Percentiles rank a stretch among this genome's conserved stretches.
phyloP scores from a whole-genome alignment of 2,329 filamentous ascomycete species.

The Scedosporium boydii region DNA sequence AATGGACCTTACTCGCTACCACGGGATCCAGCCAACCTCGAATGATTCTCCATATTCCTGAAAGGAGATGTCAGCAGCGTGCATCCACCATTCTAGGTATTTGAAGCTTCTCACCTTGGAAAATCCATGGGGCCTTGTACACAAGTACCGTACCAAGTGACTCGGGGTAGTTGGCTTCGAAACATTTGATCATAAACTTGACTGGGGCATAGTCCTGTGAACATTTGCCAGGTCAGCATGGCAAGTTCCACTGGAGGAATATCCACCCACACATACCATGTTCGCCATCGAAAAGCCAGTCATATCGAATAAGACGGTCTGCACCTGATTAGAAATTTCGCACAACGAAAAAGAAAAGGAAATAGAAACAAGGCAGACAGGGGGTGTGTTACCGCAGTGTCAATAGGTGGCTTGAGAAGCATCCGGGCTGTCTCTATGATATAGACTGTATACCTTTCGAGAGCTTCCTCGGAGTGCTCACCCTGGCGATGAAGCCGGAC shows the following conservation, averaged over 20 bases:
- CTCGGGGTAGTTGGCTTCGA: slow-evolving; percentile 97
- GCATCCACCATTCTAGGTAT: background rate
- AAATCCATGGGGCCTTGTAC: slow-evolving; percentile 95
- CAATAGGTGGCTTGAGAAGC: slow-evolving; percentile 67
- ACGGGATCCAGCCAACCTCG: slow-evolving; percentile 95
- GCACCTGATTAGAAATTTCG: slow-evolving; percentile 13
- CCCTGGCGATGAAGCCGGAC: slow-evolving; percentile 73
- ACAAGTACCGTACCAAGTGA: slow-evolving; percentile 82
- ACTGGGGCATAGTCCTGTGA: slow-evolving; percentile 79
- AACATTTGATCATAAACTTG: slow-evolving; percentile 99
- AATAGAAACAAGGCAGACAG: background rate
- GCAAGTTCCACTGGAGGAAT: background rate
- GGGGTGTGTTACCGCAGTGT: slow-evolving; percentile 71
- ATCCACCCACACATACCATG: slow-evolving; percentile 51
- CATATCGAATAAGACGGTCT: slow-evolving; percentile 96
- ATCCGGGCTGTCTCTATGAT: slow-evolving; percentile 90
- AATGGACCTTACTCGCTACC: slow-evolving; percentile 87
- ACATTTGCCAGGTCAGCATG: too few relatives aligned
- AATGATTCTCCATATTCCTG: slow-evolving; percentile 93
- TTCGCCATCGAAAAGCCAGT: slow-evolving; percentile 87
- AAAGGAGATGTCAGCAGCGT: background rate
- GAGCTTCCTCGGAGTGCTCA: slow-evolving; percentile 69
- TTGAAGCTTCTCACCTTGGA: slow-evolving; percentile 57
- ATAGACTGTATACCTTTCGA: slow-evolving; percentile 88
- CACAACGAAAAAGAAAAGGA: background rate